Evolutionary conservation across 768 basidiomycete genomes (phyloP), one percentile per base, ranked within the genome.

Genomic region (Phallus indusiatus): DNA sequence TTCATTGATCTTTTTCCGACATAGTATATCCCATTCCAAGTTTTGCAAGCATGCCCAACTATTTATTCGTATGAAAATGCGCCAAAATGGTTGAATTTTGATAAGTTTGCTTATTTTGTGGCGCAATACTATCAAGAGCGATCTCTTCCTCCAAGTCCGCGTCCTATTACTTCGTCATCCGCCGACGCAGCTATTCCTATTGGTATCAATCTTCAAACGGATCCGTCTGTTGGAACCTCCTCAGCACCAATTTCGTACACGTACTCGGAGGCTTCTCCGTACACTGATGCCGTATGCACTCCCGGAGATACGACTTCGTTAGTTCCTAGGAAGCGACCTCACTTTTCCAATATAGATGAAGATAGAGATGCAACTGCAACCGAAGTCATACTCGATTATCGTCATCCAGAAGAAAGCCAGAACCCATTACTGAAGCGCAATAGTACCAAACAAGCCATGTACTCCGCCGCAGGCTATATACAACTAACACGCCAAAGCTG

Each of bases 31-130:
- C 57, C 57, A 35, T 20, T 33, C 21, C 57, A 51, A 21, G 52
- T 59, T 17, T 14, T 59, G 16, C 24, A 59, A 59, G 57, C 49
- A 24, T 59, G 57, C 20, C 57, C 57, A 24, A 51, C n/a, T 24
- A 24, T 59, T 18, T 59, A 59, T 48, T 34, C 49, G 11, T n/a
- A 50, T 50, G 57, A 59, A 34, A 59, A 59, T 50, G 57, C 57
- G 6, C 10, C 47, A 5, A 52, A 18, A 35, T 59, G 57, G 57
- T 20, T 59, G 11, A 59, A 57, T 4, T 33, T 50, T 12, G 56
- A 57, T 9, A 57, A 53, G 20, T 59, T 59, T 37, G 24, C 21
- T 22, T n/a, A 35, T 16, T 59, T 59, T 33, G 57, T 59, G 18
- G 57, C 57, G 5, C 57, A 51, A 8, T 35, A 24, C 14, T 52